A percentile compares a stretch with the other conserved stretches of the same genome.
Evolutionary conservation across 345 rosid genomes (phyloP).

Genomic region (Jatropha curcas): DNA sequence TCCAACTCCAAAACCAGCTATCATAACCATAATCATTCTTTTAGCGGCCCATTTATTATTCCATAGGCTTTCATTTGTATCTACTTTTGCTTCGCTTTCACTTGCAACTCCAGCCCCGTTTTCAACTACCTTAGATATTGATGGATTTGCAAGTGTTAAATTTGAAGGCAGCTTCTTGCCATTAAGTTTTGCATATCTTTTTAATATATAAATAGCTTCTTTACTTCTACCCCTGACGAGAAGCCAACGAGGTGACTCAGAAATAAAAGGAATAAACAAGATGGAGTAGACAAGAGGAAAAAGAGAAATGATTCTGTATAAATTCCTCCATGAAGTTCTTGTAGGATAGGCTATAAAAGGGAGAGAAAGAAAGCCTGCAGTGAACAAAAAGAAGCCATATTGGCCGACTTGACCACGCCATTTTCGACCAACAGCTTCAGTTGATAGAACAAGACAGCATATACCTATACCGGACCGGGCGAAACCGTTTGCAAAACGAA

Average conservation of each 20-base stretch:
- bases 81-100: background rate
- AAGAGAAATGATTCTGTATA: slow-evolving; percentile 49
- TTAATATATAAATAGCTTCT: slow-evolving; percentile 58
- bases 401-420: slow-evolving; percentile 81
- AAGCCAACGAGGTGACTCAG: slow-evolving; percentile 87
- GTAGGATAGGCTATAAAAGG: slow-evolving; percentile 58
- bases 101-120: background rate
- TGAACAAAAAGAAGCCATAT: slow-evolving; percentile 73
- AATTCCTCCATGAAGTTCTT: slow-evolving; percentile 58
- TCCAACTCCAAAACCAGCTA: slow-evolving; percentile 63
- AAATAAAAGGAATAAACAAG: slow-evolving; percentile 46
- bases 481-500: slow-evolving; percentile 67
- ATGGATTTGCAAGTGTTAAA: slow-evolving; percentile 39
- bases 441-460: slow-evolving; percentile 68
- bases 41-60: slow-evolving; percentile 60
- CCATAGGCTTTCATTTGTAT: slow-evolving; percentile 47
- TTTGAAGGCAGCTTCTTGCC: slow-evolving; percentile 51
- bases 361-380: slow-evolving; percentile 65
- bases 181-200: slow-evolving; percentile 45
- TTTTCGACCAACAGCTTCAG: slow-evolving; percentile 67
- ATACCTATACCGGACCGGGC: slow-evolving; percentile 62
- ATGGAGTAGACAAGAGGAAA: slow-evolving; percentile 52
- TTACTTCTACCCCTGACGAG: slow-evolving; percentile 45
- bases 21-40: slow-evolving; percentile 52
- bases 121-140: too few relatives aligned